A percentile compares a stretch with the other conserved stretches of the same genome.
These are phyloP conservation scores for Pythium phragmiticola DNA, from an alignment of 352 stramenopile species.

Conservation along the genomic window DNA sequence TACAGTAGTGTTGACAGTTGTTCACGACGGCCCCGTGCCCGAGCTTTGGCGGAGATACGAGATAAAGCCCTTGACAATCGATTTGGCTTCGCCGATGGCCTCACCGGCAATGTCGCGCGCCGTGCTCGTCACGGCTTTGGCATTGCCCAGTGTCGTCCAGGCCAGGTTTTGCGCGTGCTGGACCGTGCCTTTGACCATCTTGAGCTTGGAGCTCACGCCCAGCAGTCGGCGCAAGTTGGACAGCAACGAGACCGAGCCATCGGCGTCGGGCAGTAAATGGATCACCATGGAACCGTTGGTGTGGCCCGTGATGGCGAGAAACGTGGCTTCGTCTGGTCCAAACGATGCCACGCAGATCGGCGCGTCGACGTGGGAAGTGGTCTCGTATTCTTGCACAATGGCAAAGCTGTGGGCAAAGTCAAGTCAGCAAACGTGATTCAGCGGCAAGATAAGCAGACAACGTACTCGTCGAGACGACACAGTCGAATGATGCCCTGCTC, in stretches of 20 bases:
- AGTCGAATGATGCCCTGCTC: constrained; percentile 45
- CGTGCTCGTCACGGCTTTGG: constrained; percentile 80
- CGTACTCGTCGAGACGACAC: constrained; percentile 82
- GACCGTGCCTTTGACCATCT: constrained; percentile 86
- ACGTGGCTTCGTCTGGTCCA: constrained; percentile 75
- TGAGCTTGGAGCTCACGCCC: constrained; percentile 78
- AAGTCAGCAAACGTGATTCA: background rate
- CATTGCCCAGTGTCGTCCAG: constrained; percentile 78
- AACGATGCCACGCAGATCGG: constrained; percentile 63
- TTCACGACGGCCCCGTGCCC: background rate
- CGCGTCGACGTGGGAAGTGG: constrained; percentile 26
- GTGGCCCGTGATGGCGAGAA: constrained; percentile 67
- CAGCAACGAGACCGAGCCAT: constrained; percentile 74
- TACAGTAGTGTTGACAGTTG: background rate
- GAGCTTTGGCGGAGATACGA: constrained; percentile 48
- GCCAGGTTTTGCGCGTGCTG: constrained; percentile 86
- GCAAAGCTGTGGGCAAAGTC: constrained; percentile 14
- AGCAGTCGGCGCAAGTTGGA: constrained; percentile 69
- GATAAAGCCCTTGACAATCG: constrained; percentile 77
- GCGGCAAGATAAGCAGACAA: background rate
- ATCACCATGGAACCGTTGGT: constrained; percentile 72
- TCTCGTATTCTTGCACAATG: constrained; percentile 67
- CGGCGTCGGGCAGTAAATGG: constrained; percentile 79
- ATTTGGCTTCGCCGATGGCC: constrained; percentile 79
- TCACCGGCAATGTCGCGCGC: constrained; percentile 84